Base-by-base conservation (phyloP, 805 yeast genomes). In the Metschnikowia hibisci region DNA sequence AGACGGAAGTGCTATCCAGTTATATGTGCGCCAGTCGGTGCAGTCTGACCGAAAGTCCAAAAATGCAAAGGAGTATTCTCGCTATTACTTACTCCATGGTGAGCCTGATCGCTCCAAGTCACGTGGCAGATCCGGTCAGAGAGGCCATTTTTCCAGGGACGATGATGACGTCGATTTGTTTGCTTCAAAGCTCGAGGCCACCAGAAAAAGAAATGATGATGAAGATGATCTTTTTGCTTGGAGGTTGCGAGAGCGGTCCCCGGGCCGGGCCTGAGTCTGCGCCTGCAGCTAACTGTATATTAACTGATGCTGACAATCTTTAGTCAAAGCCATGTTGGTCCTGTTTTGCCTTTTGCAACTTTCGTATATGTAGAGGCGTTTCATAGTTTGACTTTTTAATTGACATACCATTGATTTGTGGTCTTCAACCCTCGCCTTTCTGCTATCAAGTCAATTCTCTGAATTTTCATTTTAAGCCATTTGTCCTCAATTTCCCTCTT, bases 401-500 rank as follows among this genome's bases (percentile, higher is more conserved):
- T 7, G n/a, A n/a, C n/a, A n/a, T n/a, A n/a, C n/a, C n/a, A n/a
- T n/a, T n/a, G n/a, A n/a, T n/a, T n/a, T n/a, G n/a, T 20, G 22
- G 22, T 20, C 22, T 20, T 20, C 22, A 20, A 20, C 22, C 22
- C n/a, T n/a, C 22, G 22, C 22, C 22, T 20, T 20, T 20, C n/a
- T n/a, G 6, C 22, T 20, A 20, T 6, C 22, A 6, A 20, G 22
- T 6, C 22, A 20, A 20, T 6, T 20, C 23, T 20, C 23, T n/a
- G n/a, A n/a, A n/a, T n/a, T n/a, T n/a, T n/a, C n/a, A n/a, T n/a
- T n/a, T n/a, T n/a, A n/a, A n/a, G n/a, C n/a, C n/a, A n/a, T 27
- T 27, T 27, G 7, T 27, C 13, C 7, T 57, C 63, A 87, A 56
- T 87, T 88, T 34, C 99, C 99, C 64, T 93, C 99, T 56, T 91